Evolutionary conservation across 768 basidiomycete genomes (phyloP).

Genomic region (Tricholoma sp.): DNA sequence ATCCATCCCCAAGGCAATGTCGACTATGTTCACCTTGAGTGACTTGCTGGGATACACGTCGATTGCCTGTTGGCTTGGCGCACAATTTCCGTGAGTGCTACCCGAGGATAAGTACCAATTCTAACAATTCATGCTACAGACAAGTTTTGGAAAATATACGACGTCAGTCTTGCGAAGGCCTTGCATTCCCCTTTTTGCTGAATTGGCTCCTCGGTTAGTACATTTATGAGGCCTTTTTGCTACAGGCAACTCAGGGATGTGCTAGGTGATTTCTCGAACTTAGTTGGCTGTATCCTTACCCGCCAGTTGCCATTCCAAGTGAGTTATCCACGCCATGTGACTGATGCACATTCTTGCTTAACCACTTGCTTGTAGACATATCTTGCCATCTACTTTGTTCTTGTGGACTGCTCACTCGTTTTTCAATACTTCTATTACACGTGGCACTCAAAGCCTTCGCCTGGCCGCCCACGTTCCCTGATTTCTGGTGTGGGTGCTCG

Average conservation of each 20-base stretch:
- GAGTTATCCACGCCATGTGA: slow-evolving; percentile 18
- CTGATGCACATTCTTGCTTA: slow-evolving; percentile 7
- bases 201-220: slow-evolving; percentile 87
- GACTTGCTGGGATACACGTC: slow-evolving; percentile 66
- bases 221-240: slow-evolving; percentile 4
- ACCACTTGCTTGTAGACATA: slow-evolving; percentile 52
- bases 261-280: slow-evolving; percentile 86
- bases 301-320: slow-evolving; percentile 95
- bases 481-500: slow-evolving; percentile 37
- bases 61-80: slow-evolving; percentile 77
- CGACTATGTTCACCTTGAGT: slow-evolving; percentile 36
- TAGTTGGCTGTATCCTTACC: slow-evolving; percentile 88
- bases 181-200: slow-evolving; percentile 87
- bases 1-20: neutral
- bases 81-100: slow-evolving; percentile 77
- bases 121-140: slow-evolving; percentile 31
- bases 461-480: slow-evolving; percentile 36
- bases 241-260: neutral
- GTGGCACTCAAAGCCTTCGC: slow-evolving; percentile 29
- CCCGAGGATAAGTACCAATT: neutral
- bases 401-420: slow-evolving; percentile 72
- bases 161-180: slow-evolving; percentile 77
- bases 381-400: slow-evolving; percentile 88
- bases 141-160: slow-evolving; percentile 79
- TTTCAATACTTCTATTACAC: slow-evolving; percentile 80